A percentile compares a stretch with the other conserved stretches of the same genome.
Evolutionary conservation across 2,329 filamentous ascomycete species (phyloP).

Genomic region (Ramichloridium luteum): DNA sequence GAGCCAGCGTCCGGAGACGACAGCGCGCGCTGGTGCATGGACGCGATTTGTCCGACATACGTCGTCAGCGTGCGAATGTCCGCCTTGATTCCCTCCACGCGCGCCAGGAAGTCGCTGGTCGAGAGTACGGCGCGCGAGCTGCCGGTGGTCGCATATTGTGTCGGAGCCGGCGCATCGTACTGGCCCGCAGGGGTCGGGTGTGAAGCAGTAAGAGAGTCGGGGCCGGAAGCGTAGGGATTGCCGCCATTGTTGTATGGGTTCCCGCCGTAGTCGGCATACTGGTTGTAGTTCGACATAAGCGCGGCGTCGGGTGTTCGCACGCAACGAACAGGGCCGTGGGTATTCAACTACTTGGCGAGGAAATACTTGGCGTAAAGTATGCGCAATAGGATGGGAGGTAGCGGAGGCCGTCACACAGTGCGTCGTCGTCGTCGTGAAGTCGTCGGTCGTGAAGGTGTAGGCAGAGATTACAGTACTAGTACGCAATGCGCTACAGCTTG

Average conservation of each 20-base stretch:
- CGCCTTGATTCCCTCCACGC: constrained; percentile 52
- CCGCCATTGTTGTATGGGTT: constrained; percentile 51
- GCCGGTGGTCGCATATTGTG: not conserved
- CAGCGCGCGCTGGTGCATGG: constrained; percentile 60
- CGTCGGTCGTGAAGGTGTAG: too few relatives aligned
- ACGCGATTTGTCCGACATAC: constrained; percentile 55
- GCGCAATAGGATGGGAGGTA: too few relatives aligned
- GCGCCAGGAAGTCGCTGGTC: constrained; percentile 34
- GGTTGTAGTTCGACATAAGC: constrained; percentile 51
- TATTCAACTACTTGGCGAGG: too few relatives aligned
- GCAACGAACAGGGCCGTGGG: too few relatives aligned
- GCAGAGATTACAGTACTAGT: too few relatives aligned
- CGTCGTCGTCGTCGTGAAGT: too few relatives aligned
- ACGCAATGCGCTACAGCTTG: too few relatives aligned
- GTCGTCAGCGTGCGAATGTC: constrained; percentile 55
- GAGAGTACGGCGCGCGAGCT: not conserved
- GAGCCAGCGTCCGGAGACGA: constrained; percentile 47
- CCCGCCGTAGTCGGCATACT: constrained; percentile 45
- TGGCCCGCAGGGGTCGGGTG: too few relatives aligned
- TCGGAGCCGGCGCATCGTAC: too few relatives aligned
- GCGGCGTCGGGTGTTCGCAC: too few relatives aligned
- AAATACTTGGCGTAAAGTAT: too few relatives aligned
- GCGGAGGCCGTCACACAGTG: too few relatives aligned
- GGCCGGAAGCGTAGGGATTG: constrained; percentile 6
- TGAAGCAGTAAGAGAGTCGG: not conserved